Evolutionary conservation across 176 grass and related monocot species (phyloP), one percentile per base, ranked within the genome.

Genomic region (Oryza nivara): DNA sequence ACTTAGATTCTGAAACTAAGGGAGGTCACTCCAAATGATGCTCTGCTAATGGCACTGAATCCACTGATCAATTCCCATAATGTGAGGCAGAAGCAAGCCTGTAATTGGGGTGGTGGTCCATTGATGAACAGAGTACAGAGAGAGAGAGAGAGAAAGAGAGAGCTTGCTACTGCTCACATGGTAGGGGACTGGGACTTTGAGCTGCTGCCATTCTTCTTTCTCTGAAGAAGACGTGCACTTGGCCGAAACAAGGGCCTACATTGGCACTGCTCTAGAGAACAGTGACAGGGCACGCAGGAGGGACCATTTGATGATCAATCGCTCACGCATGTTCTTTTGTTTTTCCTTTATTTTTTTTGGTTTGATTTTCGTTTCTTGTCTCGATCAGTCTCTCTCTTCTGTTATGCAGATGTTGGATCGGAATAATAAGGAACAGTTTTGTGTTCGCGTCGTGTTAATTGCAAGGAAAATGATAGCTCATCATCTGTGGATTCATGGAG

Each of bases 211-310:
- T 19, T 52, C 7, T 12, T 70, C 11, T 8, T 58, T 64, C 36
- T 49, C 48, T 70, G 14, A 22, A 68, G 56, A 72, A 38, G 64
- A 60, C 61, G 64, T n/a, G 38, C 87, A 79, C 35, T 77, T 78
- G 38, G 68, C 81, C 81, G 6, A 84, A 80, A 69, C 76, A 1
- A 75, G 82, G 69, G 19, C 81, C 87, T 74, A 84, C 81, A 45
- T 68, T 32, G 38, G 85, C 77, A 30, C 60, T 17, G 48, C 48
- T 49, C 70, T 60, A 63, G 76, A 69, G 47, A 12, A 30, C 35
- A 63, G 87, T 44, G 13, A 52, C 65, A 44, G 25, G 43, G 34
- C 56, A 73, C 38, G 54, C 65, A 70, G 64, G 36, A 76, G 34
- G 68, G 49, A 11, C 76, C 76, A 74, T 80, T 6, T 43, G 41